Conservation (phyloP, 352 stramenopile genomes). For the Phytopythium vexans region DNA sequence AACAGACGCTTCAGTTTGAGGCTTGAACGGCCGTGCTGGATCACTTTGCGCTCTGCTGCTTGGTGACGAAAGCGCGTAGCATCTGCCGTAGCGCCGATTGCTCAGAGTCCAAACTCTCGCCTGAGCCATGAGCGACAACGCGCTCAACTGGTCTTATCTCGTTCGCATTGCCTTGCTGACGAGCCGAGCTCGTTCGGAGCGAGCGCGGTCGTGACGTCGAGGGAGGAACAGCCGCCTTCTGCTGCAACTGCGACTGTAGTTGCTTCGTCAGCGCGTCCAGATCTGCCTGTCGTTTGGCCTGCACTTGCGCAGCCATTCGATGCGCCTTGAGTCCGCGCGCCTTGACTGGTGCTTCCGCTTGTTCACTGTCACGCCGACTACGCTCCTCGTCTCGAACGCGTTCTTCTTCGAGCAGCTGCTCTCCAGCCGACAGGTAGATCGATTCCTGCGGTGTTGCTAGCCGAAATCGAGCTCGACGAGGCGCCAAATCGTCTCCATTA, state of each 20-base stretch:
- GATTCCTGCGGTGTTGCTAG: constrained; percentile 45
- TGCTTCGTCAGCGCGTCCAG: constrained; percentile 24
- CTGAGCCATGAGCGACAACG: too few relatives aligned
- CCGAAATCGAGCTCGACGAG: constrained; percentile 12
- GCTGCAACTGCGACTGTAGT: constrained; percentile 5
- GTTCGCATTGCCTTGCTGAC: constrained; percentile 7
- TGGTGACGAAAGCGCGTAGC: constrained; percentile 3
- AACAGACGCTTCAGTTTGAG: too few relatives aligned
- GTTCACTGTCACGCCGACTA: not conserved
- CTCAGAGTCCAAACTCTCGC: not conserved
- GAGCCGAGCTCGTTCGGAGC: not conserved
- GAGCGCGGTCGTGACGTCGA: too few relatives aligned
- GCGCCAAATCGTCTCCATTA: not conserved
- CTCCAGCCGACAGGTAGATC: constrained; percentile 34
- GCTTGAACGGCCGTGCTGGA: too few relatives aligned
- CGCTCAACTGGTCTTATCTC: constrained; percentile 7
- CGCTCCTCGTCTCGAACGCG: constrained; percentile 5
- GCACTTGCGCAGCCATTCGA: constrained; percentile 33
- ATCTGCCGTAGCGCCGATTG: constrained; percentile 1
- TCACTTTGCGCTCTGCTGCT: not conserved
- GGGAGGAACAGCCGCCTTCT: too few relatives aligned
- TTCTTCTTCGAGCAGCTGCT: constrained; percentile 3
- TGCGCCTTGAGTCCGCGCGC: constrained; percentile 5
- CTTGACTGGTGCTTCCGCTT: constrained; percentile 8
- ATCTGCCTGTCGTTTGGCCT: constrained; percentile 39